Evolutionary conservation across 2,329 filamentous ascomycete species (phyloP).

Genomic region (Alternaria longipes): DNA sequence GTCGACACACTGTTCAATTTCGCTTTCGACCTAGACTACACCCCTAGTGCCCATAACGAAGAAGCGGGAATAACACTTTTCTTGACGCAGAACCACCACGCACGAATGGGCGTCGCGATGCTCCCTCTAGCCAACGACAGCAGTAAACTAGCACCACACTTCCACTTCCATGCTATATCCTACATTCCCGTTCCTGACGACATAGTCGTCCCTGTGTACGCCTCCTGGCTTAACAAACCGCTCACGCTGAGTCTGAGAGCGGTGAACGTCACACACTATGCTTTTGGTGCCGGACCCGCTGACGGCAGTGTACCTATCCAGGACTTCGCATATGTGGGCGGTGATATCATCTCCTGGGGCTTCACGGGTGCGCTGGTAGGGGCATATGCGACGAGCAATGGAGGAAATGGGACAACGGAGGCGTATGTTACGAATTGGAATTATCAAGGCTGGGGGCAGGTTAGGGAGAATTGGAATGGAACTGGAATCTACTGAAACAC

Average conservation of each 20-base stretch:
- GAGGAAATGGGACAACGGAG: slow-evolving; percentile 54
- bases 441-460: slow-evolving; percentile 31
- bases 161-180: slow-evolving; percentile 58
- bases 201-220: slow-evolving; percentile 53
- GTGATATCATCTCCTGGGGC: slow-evolving; percentile 42
- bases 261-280: slow-evolving; percentile 58
- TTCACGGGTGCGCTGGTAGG: slow-evolving; percentile 60
- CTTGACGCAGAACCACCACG: slow-evolving; percentile 61
- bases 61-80: slow-evolving; percentile 65
- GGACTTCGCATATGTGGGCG: slow-evolving; percentile 34
- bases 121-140: slow-evolving; percentile 23
- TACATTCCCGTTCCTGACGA: slow-evolving; percentile 52
- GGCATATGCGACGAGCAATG: slow-evolving; percentile 64
- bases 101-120: slow-evolving; percentile 56
- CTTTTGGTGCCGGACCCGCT: slow-evolving; percentile 39
- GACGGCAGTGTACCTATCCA: slow-evolving; percentile 16
- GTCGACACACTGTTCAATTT: slow-evolving; percentile 64
- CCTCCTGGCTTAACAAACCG: slow-evolving; percentile 46
- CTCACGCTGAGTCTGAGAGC: slow-evolving; percentile 56
- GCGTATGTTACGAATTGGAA: slow-evolving; percentile 61
- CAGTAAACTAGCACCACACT: slow-evolving; percentile 42
- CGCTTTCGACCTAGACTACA: slow-evolving; percentile 58
- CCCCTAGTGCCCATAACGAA: slow-evolving; percentile 51
- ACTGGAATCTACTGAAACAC: neutral
- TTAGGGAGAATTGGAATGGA: slow-evolving; percentile 22